Percentiles rank a stretch among this genome's conserved stretches.
phyloP scores from a whole-genome alignment of 2,329 filamentous ascomycete genomes.

The Leptographium galeiforme region DNA sequence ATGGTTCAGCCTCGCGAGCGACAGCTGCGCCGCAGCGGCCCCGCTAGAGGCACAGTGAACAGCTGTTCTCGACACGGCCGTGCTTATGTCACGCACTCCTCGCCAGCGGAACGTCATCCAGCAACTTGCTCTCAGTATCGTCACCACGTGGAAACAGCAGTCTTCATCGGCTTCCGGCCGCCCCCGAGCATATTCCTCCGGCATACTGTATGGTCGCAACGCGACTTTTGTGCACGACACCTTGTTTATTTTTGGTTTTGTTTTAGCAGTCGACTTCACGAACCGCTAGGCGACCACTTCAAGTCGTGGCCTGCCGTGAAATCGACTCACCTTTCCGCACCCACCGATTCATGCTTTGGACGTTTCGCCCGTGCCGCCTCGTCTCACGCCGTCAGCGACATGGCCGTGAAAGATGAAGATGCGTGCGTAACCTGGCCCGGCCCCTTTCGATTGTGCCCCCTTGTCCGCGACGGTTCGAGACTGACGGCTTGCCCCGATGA shows the following conservation, averaged over 20 bases:
- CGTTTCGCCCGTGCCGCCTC: background rate
- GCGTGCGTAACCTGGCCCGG: slow-evolving; percentile 24
- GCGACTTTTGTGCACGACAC: background rate
- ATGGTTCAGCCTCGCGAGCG: no score
- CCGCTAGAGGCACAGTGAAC: background rate
- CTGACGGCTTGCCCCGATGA: background rate
- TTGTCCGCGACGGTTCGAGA: background rate
- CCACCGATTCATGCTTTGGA: background rate
- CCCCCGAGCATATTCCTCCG: background rate
- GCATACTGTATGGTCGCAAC: background rate
- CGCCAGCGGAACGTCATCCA: background rate
- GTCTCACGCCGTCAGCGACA: slow-evolving; percentile 21
- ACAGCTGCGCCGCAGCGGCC: no score
- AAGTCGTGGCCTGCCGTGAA: no score
- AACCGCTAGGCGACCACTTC: background rate
- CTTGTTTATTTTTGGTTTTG: background rate
- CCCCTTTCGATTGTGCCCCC: background rate
- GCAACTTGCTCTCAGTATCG: background rate
- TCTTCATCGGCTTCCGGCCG: background rate
- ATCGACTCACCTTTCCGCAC: background rate
- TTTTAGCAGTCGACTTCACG: background rate
- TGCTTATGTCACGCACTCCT: background rate
- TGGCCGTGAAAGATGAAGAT: slow-evolving; percentile 43
- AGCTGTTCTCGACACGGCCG: background rate
- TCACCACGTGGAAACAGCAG: background rate